Evolutionary conservation across 371 early-diverging fungal species (phyloP), one percentile per base, ranked within the genome.

Genomic region (Smittium culicis): DNA sequence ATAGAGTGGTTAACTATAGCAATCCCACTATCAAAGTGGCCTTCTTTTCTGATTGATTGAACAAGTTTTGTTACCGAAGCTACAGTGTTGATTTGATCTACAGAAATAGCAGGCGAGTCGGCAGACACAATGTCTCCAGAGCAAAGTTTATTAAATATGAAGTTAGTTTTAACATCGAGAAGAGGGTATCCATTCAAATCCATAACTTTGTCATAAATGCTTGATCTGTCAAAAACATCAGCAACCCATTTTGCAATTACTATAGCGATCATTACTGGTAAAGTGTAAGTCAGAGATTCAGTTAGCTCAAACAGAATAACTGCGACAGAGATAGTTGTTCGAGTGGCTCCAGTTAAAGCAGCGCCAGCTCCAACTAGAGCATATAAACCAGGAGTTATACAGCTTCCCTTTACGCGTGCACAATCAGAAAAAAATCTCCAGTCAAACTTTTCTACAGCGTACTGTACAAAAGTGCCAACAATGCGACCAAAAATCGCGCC

Each of bases 251-350:
- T 95, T 57, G 87, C 81, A n/a, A 82, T 83, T 86, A 88, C 85
- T 28, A 92, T 85, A n/a, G 91, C 81, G 59, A 93, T 80, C 91
- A 95, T 93, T 59, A 93, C 85, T 0, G 94, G 95, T 61, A 93
- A 77, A 32, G 82, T 79, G 67, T 92, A 92, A 16, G 87, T 87
- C 25, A 94, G 74, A 0, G 91, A 87, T 34, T 92, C 92, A 0
- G 97, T 95, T 35, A 96, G 78, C 75, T 96, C 97, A 78, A 94
- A 91, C 87, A 95, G 88, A 70, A 94, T 92, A 35, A 94, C 92
- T 33, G 88, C 90, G 8, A 95, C 77, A 0, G 94, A 92, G 2
- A 94, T 92, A 11, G 96, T 94, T 76, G 93, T 93, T 67, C 94
- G 85, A 0, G 98, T 94, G 1, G 92, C 88, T 11, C 98, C 96